phyloP scores from a whole-genome alignment of 306 rosid genomes.

The Lathyrus sativus region DNA sequence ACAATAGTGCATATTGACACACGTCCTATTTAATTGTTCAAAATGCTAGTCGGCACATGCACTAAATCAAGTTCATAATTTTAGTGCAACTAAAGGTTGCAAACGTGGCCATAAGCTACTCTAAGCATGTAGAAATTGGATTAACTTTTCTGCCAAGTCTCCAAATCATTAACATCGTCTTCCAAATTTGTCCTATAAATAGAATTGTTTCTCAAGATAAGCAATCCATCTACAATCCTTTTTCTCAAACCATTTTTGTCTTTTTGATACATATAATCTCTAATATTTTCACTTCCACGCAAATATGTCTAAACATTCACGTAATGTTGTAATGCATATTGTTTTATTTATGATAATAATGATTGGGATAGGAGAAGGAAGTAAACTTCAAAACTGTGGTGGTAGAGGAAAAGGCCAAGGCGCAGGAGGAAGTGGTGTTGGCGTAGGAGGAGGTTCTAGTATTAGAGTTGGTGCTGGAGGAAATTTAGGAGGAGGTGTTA shows the following conservation, averaged over 20 bases:
- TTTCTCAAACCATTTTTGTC: background rate
- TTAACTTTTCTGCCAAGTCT: slow-evolving; percentile 20
- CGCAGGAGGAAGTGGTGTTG: background rate
- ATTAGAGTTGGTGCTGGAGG: background rate
- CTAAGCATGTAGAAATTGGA: slow-evolving; percentile 30
- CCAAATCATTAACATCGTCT: slow-evolving; percentile 20
- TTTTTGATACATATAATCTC: background rate
- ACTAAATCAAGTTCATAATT: slow-evolving; percentile 40
- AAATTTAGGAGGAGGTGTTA: background rate
- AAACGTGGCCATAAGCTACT: slow-evolving; percentile 29
- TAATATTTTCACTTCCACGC: background rate
- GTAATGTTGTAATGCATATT: background rate
- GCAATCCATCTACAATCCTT: slow-evolving; percentile 19
- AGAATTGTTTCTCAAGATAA: slow-evolving; percentile 27
- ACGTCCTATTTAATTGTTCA: slow-evolving; percentile 31
- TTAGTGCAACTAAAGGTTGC: slow-evolving; percentile 41
- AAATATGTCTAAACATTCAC: slow-evolving; percentile 33
- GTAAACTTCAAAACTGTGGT: slow-evolving; percentile 13
- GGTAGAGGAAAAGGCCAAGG: background rate
- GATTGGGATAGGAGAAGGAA: slow-evolving; percentile 4
- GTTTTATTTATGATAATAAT: slow-evolving; percentile 15
- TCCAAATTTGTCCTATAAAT: slow-evolving; percentile 36
- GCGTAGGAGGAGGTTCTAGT: background rate
- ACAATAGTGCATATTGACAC: slow-evolving; percentile 28
- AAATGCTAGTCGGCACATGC: slow-evolving; percentile 47